Percentiles rank a stretch among this genome's conserved stretches.
phyloP scores from a whole-genome alignment of 2,329 filamentous ascomycete species.

The Rutstroemia sp. region DNA sequence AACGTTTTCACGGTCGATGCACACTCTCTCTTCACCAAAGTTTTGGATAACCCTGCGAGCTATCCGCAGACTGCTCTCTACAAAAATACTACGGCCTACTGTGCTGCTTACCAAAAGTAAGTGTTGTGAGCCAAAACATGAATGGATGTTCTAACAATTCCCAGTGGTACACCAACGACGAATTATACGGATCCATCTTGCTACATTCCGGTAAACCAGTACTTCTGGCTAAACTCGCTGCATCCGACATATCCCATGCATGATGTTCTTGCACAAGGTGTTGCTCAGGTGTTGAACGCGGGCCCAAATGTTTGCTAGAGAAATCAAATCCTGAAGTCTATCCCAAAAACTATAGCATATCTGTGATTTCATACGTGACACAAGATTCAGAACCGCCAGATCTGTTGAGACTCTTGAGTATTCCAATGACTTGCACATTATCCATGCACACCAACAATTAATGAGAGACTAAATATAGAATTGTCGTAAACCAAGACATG shows the following conservation, averaged over 20 bases:
- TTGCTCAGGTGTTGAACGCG: constrained; percentile 34
- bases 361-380: too few relatives aligned
- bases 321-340: background rate
- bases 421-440: too few relatives aligned
- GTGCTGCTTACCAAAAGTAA: constrained; percentile 46
- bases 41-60: constrained; percentile 43
- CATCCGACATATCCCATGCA: constrained; percentile 60
- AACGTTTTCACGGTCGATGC: constrained; percentile 48
- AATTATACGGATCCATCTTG: constrained; percentile 40
- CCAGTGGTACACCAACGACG: constrained; percentile 38
- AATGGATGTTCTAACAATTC: constrained; percentile 4
- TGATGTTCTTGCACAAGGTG: constrained; percentile 46
- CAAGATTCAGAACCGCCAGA: too few relatives aligned
- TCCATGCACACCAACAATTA: too few relatives aligned
- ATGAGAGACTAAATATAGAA: too few relatives aligned
- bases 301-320: constrained; percentile 35
- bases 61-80: constrained; percentile 43
- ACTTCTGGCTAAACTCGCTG: constrained; percentile 56
- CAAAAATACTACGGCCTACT: constrained; percentile 50
- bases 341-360: too few relatives aligned
- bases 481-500: too few relatives aligned
- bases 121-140: constrained; percentile 16
- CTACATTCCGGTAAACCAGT: constrained; percentile 49
- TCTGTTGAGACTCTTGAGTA: too few relatives aligned
- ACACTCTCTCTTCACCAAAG: constrained; percentile 41